These are phyloP conservation scores for Suhomyces coccinellae DNA, from an alignment of 1,139 yeast genomes.

Conservation along the genomic window DNA sequence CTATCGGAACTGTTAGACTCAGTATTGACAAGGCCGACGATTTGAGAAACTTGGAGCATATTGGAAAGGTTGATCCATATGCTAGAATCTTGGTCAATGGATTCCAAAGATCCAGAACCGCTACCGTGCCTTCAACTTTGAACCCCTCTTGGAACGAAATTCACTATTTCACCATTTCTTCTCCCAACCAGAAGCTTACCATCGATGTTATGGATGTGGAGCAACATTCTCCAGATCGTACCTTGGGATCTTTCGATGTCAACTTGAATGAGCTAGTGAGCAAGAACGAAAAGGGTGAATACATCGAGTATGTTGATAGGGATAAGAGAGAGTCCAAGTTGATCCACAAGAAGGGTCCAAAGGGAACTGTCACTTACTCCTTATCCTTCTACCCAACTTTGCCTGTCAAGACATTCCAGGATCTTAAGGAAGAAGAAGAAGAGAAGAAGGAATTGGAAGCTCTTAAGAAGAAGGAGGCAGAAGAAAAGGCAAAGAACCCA, in stretches of 20 bases:
- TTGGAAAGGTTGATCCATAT: slow-evolving; percentile 94
- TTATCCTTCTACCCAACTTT: slow-evolving; percentile 80
- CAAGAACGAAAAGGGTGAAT: slow-evolving; percentile 66
- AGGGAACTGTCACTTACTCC: slow-evolving; percentile 74
- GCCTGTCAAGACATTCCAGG: slow-evolving; percentile 76
- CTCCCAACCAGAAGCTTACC: slow-evolving; percentile 76
- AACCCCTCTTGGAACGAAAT: slow-evolving; percentile 87
- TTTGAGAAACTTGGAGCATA: slow-evolving; percentile 78
- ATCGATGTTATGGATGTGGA: slow-evolving; percentile 94
- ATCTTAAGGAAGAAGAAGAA: slow-evolving; percentile 56
- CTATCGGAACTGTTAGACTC: slow-evolving; percentile 87
- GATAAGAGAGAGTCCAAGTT: slow-evolving; percentile 61
- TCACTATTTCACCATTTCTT: slow-evolving; percentile 76
- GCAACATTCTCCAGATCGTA: slow-evolving; percentile 71
- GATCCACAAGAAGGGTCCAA: slow-evolving; percentile 72
- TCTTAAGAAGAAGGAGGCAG: slow-evolving; percentile 20
- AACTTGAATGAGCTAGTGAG: slow-evolving; percentile 66
- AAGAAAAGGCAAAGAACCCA: slow-evolving; percentile 17
- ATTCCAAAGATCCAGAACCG: slow-evolving; percentile 73
- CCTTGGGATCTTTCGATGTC: slow-evolving; percentile 79
- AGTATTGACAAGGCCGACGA: slow-evolving; percentile 69
- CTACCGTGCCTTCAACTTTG: slow-evolving; percentile 63
- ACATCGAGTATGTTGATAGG: slow-evolving; percentile 58
- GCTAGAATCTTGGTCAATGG: slow-evolving; percentile 79
- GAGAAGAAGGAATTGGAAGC: slow-evolving; percentile 33